Percentiles rank a stretch among this genome's conserved stretches.
phyloP scores from a whole-genome alignment of 2,329 filamentous ascomycete genomes.

The Rosellinia necatrix region DNA sequence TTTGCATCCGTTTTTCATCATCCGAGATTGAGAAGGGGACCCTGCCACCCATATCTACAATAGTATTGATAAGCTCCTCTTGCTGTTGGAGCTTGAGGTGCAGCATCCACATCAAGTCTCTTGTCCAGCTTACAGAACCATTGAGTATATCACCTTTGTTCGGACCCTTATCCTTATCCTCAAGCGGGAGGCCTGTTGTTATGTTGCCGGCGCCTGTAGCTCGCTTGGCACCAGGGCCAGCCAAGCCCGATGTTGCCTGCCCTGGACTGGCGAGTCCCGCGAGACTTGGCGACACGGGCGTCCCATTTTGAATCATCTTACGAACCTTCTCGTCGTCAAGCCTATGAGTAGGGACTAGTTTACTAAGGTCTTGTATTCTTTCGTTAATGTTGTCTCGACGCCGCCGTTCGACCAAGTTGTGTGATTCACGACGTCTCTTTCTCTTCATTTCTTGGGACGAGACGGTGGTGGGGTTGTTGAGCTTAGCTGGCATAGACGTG shows the following conservation, averaged over 20 bases:
- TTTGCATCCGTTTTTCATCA: constrained; percentile 94
- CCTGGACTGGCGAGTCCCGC: constrained; percentile 71
- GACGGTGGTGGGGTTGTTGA: constrained; percentile 60
- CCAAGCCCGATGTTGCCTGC: constrained; percentile 83
- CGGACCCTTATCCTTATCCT: constrained; percentile 97
- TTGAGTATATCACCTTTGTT: constrained; percentile 99
- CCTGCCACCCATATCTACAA: constrained; percentile 72
- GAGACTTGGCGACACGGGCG: constrained; percentile 82
- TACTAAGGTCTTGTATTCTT: constrained; percentile 93
- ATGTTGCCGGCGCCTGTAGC: constrained; percentile 82
- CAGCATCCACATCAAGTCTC: constrained; percentile 96
- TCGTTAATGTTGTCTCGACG: constrained; percentile 98
- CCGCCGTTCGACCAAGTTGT: constrained; percentile 94
- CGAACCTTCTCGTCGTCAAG: constrained; percentile 96
- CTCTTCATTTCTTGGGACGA: constrained; percentile 94
- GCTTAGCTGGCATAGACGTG: constrained; percentile 87
- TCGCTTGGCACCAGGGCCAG: constrained; percentile 80
- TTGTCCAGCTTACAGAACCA: constrained; percentile 93
- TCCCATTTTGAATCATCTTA: constrained; percentile 92
- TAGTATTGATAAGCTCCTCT: constrained; percentile 79
- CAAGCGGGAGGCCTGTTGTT: constrained; percentile 87
- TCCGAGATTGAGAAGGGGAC: constrained; percentile 85
- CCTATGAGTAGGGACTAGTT: constrained; percentile 87
- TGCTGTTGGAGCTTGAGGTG: constrained; percentile 88
- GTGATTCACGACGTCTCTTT: constrained; percentile 86